Evolutionary conservation across 2,329 filamentous ascomycete genomes (phyloP).

Genomic region (Colletotrichum tamarilloi): DNA sequence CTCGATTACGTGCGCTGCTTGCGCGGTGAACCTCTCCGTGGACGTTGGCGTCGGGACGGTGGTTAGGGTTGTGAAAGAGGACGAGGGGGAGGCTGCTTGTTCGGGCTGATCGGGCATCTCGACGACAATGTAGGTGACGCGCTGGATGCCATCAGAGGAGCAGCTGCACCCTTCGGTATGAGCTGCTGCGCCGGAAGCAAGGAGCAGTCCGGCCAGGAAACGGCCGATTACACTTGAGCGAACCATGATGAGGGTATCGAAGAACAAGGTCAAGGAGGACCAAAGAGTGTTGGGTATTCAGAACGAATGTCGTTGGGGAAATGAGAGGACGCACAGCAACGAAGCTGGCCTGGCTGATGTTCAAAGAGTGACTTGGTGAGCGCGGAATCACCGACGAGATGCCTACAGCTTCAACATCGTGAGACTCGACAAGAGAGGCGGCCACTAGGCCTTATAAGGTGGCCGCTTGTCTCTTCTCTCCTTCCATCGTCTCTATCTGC

Average conservation of each 20-base stretch:
- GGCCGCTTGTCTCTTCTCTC: background rate
- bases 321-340: conserved; percentile 24
- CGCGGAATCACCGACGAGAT: conserved; percentile 15
- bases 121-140: conserved; percentile 37
- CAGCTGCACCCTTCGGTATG: conserved; percentile 34
- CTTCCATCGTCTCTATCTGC: background rate
- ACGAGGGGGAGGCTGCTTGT: background rate
- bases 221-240: conserved; percentile 19
- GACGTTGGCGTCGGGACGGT: conserved; percentile 8
- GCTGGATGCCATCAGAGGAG: conserved; percentile 22
- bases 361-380: conserved; percentile 5
- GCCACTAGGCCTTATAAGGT: conserved; percentile 24
- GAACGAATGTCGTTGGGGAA: background rate
- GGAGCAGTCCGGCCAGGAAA: conserved; percentile 18
- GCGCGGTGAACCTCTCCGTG: background rate
- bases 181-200: conserved; percentile 22
- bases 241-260: conserved; percentile 18
- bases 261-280: background rate
- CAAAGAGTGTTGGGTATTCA: background rate
- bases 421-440: background rate
- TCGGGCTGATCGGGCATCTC: conserved; percentile 35
- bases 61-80: background rate
- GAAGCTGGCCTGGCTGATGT: conserved; percentile 7
- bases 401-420: conserved; percentile 13
- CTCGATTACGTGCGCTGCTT: conserved; percentile 19